phyloP scores from a whole-genome alignment of 169 alveolate genomes.

The Cryptosporidium meleagridis region DNA sequence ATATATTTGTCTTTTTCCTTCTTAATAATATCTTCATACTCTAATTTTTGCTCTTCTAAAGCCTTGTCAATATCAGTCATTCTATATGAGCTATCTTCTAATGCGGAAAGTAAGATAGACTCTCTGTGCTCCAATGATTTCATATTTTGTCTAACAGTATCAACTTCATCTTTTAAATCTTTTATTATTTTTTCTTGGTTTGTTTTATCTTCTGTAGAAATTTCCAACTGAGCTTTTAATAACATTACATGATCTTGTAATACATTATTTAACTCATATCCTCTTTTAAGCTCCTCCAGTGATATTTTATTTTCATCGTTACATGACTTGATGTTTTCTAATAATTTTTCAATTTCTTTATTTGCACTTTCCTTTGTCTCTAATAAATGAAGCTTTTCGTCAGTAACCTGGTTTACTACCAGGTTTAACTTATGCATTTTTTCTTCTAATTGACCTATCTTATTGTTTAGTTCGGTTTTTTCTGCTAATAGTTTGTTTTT shows the following conservation, averaged over 20 bases:
- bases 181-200: constrained; percentile 33
- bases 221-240: constrained; percentile 56
- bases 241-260: constrained; percentile 62
- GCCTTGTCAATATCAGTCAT: constrained; percentile 74
- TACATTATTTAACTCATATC: constrained; percentile 51
- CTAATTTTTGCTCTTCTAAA: constrained; percentile 45
- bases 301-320: constrained; percentile 67
- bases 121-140: constrained; percentile 71
- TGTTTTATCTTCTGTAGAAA: constrained; percentile 28
- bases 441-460: constrained; percentile 32
- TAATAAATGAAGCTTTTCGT: constrained; percentile 47
- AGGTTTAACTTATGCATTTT: constrained; percentile 41
- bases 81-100: constrained; percentile 72
- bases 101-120: constrained; percentile 50
- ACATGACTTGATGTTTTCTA: constrained; percentile 47
- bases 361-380: constrained; percentile 24
- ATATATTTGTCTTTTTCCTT: constrained; percentile 54
- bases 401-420: constrained; percentile 63
- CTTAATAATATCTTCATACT: constrained; percentile 37
- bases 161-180: constrained; percentile 25
- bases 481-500: constrained; percentile 11
- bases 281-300: constrained; percentile 58
- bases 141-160: constrained; percentile 34
- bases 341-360: constrained; percentile 33
- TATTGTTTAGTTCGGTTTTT: not conserved